Evolutionary conservation across 2,329 filamentous ascomycete genomes (phyloP), one percentile per base, ranked within the genome.

Genomic region (Cytospora piceae): DNA sequence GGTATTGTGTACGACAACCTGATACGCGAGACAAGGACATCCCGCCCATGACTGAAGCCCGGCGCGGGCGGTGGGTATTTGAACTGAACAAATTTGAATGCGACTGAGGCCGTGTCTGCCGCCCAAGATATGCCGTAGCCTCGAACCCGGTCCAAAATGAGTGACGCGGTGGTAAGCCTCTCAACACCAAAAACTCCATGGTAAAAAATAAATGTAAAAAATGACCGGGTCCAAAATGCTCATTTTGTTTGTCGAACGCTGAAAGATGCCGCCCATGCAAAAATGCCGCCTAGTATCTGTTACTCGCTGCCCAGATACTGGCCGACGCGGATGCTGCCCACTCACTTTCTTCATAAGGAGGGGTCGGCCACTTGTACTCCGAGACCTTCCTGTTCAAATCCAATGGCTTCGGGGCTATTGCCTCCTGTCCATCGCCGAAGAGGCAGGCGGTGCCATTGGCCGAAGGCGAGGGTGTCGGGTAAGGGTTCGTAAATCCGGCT

Each of bases 291-390:
- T 79, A 89, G 72, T 89, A 85, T 70, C 85, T 83, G 75, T 84
- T 88, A 69, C 90, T 86, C 37, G 88, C 87, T 61, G 90, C 89
- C 81, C 91, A 90, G 70, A 94, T 93, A 78, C 90, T 93, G 7
- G 92, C 90, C 14, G 93, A 87, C 34, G 92, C 91, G 52, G 91
- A 90, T 11, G 90, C 88, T 22, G 90, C 93, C 94, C 94, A 98
- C 75, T 97, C 94, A 69, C 89, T 89, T 72, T 96, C 94, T 73
- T 97, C 94, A 71, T 97, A 97, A 4, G 95, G 94, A 27, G 95
- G 95, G 20, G 95, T 98, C 3, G 94, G 94, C 90, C 94, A 97
- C 79, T 97, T 95, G 72, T 85, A 81, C 68, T 81, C 79, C 15
- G 78, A 75, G 1, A 80, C 73, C 81, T 85, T 84, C 74, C 87